Evolutionary conservation across 2,329 filamentous ascomycete species (phyloP).

Genomic region (Cordyceps fumosorosea): DNA sequence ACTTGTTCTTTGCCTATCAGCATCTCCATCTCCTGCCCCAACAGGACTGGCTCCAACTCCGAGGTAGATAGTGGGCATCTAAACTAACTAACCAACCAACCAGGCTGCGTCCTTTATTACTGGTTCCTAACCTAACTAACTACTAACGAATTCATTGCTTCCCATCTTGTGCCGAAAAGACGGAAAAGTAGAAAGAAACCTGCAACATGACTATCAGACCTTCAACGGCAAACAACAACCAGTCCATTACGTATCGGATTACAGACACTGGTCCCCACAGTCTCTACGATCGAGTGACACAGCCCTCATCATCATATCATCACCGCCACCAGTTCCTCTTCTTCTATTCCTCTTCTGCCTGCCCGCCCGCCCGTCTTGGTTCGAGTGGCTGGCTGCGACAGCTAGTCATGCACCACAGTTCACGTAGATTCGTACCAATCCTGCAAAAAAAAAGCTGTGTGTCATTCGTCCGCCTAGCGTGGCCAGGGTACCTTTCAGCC

Average conservation of each 20-base stretch:
- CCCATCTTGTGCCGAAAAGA: too few relatives aligned
- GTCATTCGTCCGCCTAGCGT: slow-evolving; percentile 3
- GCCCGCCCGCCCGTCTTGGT: too few relatives aligned
- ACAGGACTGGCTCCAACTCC: neutral
- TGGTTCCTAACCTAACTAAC: too few relatives aligned
- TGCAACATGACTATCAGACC: too few relatives aligned
- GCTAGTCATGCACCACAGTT: neutral
- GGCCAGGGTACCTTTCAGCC: neutral
- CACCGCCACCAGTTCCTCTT: neutral
- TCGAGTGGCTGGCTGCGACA: too few relatives aligned
- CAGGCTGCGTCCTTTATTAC: neutral
- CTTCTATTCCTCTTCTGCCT: neutral
- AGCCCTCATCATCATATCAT: too few relatives aligned
- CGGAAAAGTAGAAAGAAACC: too few relatives aligned
- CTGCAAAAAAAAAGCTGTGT: neutral
- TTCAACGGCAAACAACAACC: neutral
- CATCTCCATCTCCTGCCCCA: neutral
- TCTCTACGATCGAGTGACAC: neutral
- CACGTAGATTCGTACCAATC: neutral
- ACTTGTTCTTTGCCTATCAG: neutral
- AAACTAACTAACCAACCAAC: neutral
- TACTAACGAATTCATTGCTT: too few relatives aligned
- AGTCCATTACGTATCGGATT: neutral
- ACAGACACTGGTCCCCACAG: neutral
- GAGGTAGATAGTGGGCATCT: neutral